Evolutionary conservation across 139 green algal species (phyloP).

Genomic region (Micractinium conductrix): DNA sequence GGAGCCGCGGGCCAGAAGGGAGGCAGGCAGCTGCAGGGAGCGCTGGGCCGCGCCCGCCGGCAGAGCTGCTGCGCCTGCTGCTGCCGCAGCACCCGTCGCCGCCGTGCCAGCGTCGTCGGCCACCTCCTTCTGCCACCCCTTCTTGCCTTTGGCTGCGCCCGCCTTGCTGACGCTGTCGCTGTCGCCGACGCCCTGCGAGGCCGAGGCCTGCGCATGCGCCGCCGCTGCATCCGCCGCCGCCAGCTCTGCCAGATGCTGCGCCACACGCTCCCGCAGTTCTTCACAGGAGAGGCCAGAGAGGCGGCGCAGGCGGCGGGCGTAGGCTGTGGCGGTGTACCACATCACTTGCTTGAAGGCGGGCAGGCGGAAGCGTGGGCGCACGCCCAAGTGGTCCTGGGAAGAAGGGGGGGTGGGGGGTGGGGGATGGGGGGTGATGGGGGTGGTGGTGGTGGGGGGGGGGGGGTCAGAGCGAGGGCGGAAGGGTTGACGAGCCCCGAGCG

Average conservation of each 20-base stretch:
- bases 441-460: too few relatives aligned
- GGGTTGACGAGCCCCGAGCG: too few relatives aligned
- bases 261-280: constrained; percentile 2
- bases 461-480: too few relatives aligned
- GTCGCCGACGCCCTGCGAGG: neutral
- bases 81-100: neutral
- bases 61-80: neutral
- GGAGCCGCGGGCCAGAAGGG: neutral
- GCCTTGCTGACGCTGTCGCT: constrained; percentile 37
- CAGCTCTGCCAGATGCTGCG: constrained; percentile 11
- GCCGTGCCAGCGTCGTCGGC: constrained; percentile 13
- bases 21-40: neutral
- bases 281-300: neutral
- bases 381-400: constrained; percentile 20
- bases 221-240: constrained; percentile 6
- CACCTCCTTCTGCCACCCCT: constrained; percentile 9
- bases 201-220: neutral
- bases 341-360: constrained; percentile 35
- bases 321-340: constrained; percentile 35
- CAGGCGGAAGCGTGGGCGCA: constrained; percentile 16
- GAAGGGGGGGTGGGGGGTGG: too few relatives aligned
- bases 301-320: constrained; percentile 1
- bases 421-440: too few relatives aligned
- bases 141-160: constrained; percentile 19
- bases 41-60: neutral